phyloP scores from a whole-genome alignment of 106 monocot genomes.

The Dactylorhiza incarnata region DNA sequence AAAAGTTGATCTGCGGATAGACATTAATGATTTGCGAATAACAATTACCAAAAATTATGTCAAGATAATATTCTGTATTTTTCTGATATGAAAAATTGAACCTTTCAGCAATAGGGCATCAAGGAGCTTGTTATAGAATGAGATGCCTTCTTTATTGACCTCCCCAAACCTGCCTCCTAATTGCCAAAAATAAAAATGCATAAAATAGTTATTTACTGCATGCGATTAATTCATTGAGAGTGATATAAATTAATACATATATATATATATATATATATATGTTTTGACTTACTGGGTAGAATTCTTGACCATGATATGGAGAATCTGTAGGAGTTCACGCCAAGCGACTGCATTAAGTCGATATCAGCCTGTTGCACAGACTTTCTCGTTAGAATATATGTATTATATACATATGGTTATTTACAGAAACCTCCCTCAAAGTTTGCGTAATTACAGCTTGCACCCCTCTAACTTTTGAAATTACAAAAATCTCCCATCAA shows the following conservation, averaged over 20 bases:
- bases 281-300: constrained; percentile 16
- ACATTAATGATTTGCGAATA: too few species aligned
- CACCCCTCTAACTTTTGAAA: too few species aligned
- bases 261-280: not conserved
- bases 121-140: constrained; percentile 10
- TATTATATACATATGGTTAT: too few species aligned
- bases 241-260: too few species aligned
- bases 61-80: not conserved
- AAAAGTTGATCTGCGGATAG: too few species aligned
- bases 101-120: constrained; percentile 13
- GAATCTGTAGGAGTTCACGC: constrained; percentile 25
- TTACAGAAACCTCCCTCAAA: too few species aligned
- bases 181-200: not conserved
- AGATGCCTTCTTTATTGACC: constrained; percentile 3
- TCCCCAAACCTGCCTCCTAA: constrained; percentile 16
- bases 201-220: too few species aligned
- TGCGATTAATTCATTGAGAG: too few species aligned
- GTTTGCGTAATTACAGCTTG: too few species aligned
- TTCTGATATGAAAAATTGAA: not conserved
- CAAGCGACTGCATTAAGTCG: constrained; percentile 21
- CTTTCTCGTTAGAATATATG: not conserved
- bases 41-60: not conserved
- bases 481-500: too few species aligned
- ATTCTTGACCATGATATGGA: constrained; percentile 24
- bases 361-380: constrained; percentile 13